phyloP scores from a whole-genome alignment of 2,329 filamentous ascomycete species.

The Talaromyces marneffei region DNA sequence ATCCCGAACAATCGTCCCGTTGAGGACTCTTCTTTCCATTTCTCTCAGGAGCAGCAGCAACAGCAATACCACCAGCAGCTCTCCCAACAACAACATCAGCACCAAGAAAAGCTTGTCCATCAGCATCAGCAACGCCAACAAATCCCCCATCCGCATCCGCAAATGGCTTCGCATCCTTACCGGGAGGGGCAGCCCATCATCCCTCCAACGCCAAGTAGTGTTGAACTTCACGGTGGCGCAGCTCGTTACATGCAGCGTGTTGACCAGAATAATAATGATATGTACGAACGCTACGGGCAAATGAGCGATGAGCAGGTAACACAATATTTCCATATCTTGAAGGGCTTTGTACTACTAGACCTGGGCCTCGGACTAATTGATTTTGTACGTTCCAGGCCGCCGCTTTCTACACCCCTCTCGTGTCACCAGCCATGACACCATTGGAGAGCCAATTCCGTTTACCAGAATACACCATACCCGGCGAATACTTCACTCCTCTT shows the following conservation, averaged over 20 bases:
- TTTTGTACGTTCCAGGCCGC: constrained; percentile 30
- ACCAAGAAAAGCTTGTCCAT: constrained; percentile 21
- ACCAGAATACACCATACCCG: constrained; percentile 43
- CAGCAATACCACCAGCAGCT: constrained; percentile 25
- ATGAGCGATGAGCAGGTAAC: constrained; percentile 41
- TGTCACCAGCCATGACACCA: constrained; percentile 48
- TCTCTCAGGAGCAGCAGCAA: constrained; percentile 19
- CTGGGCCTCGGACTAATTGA: background rate
- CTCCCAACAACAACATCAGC: constrained; percentile 19
- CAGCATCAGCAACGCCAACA: constrained; percentile 24
- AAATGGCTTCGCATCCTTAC: constrained; percentile 24
- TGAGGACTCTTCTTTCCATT: constrained; percentile 24
- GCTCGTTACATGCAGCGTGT: constrained; percentile 36
- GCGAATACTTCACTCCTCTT: constrained; percentile 47
- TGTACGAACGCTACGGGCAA: constrained; percentile 42
- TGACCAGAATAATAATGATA: constrained; percentile 32
- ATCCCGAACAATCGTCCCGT: constrained; percentile 18
- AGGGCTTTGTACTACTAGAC: background rate
- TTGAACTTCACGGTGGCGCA: constrained; percentile 42
- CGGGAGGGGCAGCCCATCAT: constrained; percentile 32
- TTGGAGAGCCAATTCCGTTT: constrained; percentile 44
- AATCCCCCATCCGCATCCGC: constrained; percentile 20
- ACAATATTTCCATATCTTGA: background rate
- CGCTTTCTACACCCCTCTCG: constrained; percentile 44
- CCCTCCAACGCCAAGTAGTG: constrained; percentile 46